These are phyloP conservation scores for Fusarium concolor DNA, from an alignment of 2,329 filamentous ascomycete genomes.

Conservation along the genomic window DNA sequence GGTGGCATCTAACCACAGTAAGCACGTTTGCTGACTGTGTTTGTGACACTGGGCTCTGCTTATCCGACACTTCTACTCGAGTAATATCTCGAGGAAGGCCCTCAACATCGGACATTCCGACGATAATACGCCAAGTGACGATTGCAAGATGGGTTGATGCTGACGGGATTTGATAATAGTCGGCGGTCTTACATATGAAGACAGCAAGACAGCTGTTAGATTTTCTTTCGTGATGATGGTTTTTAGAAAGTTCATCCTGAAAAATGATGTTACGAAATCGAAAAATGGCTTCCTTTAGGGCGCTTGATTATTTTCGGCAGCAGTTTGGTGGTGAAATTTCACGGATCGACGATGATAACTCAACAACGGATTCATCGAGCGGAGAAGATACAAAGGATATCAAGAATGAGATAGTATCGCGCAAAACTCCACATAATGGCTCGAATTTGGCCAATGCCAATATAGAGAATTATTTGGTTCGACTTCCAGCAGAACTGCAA, in stretches of 20 bases:
- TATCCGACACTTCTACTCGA: not conserved
- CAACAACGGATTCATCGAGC: not conserved
- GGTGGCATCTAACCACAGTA: not conserved
- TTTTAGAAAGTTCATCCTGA: not conserved
- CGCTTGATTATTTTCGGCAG: constrained; percentile 2
- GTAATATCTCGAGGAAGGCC: not conserved
- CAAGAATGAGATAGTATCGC: not conserved
- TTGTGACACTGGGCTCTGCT: not conserved
- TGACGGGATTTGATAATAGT: not conserved
- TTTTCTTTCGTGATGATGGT: not conserved
- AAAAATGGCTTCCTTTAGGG: not conserved
- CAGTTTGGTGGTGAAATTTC: constrained; percentile 3
- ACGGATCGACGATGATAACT: not conserved
- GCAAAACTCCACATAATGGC: fast-evolving
- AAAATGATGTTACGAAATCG: not conserved
- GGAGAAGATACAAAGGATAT: not conserved
- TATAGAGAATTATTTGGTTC: constrained; percentile 43
- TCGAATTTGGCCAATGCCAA: not conserved
- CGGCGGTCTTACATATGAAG: not conserved
- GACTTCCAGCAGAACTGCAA: constrained; percentile 57
- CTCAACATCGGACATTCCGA: not conserved
- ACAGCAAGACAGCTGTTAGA: not conserved
- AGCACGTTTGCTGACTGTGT: constrained; percentile 5
- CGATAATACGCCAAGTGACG: not conserved
- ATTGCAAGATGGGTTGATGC: not conserved